phyloP scores from a whole-genome alignment of 352 stramenopile genomes.

The Plasmopara viticola region DNA sequence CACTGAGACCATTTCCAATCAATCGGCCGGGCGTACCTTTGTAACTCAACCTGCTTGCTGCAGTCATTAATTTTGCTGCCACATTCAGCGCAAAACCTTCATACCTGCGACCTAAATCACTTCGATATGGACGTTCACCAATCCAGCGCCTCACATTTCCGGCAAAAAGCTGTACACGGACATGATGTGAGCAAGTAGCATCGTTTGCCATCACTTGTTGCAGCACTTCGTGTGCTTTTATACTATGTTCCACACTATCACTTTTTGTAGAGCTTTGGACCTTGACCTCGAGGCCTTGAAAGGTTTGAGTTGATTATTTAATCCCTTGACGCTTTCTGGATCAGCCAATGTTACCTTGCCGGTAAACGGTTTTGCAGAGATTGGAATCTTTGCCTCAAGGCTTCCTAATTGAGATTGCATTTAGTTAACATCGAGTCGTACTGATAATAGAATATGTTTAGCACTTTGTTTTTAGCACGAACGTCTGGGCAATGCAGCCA shows the following conservation, averaged over 20 bases:
- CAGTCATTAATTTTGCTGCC: neutral
- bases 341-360: too few relatives aligned
- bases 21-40: constrained; percentile 1
- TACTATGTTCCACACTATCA: constrained; percentile 2
- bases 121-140: neutral
- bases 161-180: neutral
- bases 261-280: constrained; percentile 1
- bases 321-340: neutral
- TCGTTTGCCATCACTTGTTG: constrained; percentile 16
- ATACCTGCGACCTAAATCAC: neutral
- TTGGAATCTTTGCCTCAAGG: constrained; percentile 14
- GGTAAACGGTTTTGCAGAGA: neutral
- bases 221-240: constrained; percentile 11
- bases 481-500: constrained; percentile 14
- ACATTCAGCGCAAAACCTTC: neutral
- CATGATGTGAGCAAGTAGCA: constrained; percentile 1
- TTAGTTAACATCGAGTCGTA: constrained; percentile 2
- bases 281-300: neutral
- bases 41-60: neutral
- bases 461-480: constrained; percentile 22
- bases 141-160: neutral
- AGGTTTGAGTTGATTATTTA: constrained; percentile 2
- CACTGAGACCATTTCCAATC: neutral
- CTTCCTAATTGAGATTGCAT: constrained; percentile 19
- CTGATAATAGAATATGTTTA: constrained; percentile 17